These are phyloP conservation scores for Microdochium trichocladiopsis DNA, from an alignment of 2,329 filamentous ascomycete genomes.

Conservation along the genomic window DNA sequence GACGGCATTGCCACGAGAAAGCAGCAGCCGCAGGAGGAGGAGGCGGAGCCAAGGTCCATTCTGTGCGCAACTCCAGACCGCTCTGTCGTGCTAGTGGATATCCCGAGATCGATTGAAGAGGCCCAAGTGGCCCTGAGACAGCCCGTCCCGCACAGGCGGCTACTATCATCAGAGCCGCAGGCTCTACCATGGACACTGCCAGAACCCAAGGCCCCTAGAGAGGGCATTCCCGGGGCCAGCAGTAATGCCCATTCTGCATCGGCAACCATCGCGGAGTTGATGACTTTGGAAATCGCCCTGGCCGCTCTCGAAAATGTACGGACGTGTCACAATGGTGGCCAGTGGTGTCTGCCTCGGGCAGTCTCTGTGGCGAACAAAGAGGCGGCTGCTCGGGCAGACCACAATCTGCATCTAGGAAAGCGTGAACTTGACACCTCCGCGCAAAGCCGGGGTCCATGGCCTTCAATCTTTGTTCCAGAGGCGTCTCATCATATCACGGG, in stretches of 20 bases:
- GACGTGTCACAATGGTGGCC: constrained; percentile 27
- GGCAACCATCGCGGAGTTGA: constrained; percentile 46
- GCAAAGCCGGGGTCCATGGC: too few relatives aligned
- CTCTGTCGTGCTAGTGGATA: constrained; percentile 56
- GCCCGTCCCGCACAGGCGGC: constrained; percentile 23
- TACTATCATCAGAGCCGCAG: constrained; percentile 37
- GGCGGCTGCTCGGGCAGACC: not conserved
- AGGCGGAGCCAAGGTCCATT: constrained; percentile 25
- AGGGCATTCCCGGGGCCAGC: constrained; percentile 19
- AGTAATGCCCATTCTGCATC: constrained; percentile 25
- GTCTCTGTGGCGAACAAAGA: constrained; percentile 4
- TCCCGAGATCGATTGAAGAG: constrained; percentile 62
- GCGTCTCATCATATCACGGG: constrained; percentile 39
- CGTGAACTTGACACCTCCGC: not conserved
- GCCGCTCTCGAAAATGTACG: constrained; percentile 32
- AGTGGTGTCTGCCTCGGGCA: constrained; percentile 38
- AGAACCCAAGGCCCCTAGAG: constrained; percentile 38
- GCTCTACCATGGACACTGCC: constrained; percentile 42
- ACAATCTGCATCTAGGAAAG: not conserved
- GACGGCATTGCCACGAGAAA: not conserved
- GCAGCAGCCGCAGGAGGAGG: not conserved
- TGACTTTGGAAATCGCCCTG: constrained; percentile 39
- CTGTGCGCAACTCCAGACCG: constrained; percentile 44
- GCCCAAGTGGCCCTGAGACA: constrained; percentile 46
- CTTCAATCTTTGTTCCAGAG: constrained; percentile 28